A percentile compares a stretch with the other conserved stretches of the same genome.
Evolutionary conservation across 495 filamentous ascomycete genomes (phyloP).

Genomic region (Hyaloscypha hepaticicola): DNA sequence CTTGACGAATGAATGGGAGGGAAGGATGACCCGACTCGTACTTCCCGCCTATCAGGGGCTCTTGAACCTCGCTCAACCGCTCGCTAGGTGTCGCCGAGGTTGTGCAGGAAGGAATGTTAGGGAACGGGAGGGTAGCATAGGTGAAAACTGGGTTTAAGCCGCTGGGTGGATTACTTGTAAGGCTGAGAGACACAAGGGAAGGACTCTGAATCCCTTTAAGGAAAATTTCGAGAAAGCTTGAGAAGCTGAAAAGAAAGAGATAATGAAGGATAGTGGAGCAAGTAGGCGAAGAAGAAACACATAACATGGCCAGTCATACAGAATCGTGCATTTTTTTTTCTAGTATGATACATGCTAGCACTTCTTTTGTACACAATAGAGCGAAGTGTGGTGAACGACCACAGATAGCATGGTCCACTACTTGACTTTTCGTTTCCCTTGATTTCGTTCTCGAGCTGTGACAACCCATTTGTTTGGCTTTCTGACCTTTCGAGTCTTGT

Average conservation of each 20-base stretch:
- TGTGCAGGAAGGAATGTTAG: background rate
- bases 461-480: slow-evolving; percentile 84
- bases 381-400: background rate
- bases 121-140: background rate
- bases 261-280: background rate
- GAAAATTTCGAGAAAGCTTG: background rate
- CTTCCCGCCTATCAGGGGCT: background rate
- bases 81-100: background rate
- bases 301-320: background rate
- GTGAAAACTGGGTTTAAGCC: background rate
- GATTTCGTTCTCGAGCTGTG: slow-evolving; percentile 69
- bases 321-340: background rate
- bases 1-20: background rate
- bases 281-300: background rate
- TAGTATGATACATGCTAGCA: background rate
- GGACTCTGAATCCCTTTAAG: too few relatives aligned
- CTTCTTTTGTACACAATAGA: slow-evolving; percentile 16
- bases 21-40: slow-evolving; percentile 16
- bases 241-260: background rate
- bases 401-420: slow-evolving; percentile 5
- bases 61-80: background rate
- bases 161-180: background rate
- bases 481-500: slow-evolving; percentile 79
- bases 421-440: slow-evolving; percentile 66
- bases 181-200: background rate